Base-by-base conservation (phyloP, 2,329 filamentous ascomycete genomes). In the Aspergillus fumigatus region DNA sequence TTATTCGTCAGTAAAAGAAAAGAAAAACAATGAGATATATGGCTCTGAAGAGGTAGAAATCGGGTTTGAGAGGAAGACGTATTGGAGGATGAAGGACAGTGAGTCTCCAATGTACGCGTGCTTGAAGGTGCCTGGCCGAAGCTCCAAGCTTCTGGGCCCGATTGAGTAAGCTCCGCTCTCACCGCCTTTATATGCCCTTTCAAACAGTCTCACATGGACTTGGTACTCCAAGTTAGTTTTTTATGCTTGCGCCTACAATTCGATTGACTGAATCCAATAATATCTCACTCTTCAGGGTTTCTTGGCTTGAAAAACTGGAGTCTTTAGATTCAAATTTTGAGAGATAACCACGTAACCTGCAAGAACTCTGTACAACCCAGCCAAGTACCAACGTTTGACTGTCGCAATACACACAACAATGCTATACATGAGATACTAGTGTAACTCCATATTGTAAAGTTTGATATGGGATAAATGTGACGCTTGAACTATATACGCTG, bases 81-180 rank as follows among this genome's bases (percentile, higher is more conserved):
- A 59, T 59, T 62, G 57, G 56, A 57, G 61, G 59, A 59, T 61
- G 60, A 59, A 58, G 52, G 60, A 59, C 49, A 62, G 64, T 63
- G 53, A 58, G 48, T 48, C 56, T 58, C 50, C 53, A 59, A 56
- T 57, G 59, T 63, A 69, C 70, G 72, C 70, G 71, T 71, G 67
- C 66, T 62, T 65, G 62, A 65, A 69, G 70, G 62, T 72, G 70
- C 69, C 71, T 73, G 67, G 62, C 54, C 50, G 63, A 63, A 72
- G 69, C 70, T 72, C 64, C 55, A 61, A 70, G 68, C 67, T 69
- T 61, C 58, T 59, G 58, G 51, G 54, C 57, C 57, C 50, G 52
- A 60, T 65, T 65, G 65, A 69, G 65, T 67, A 62, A 67, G 65
- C 62, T 65, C 64, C 50, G 50, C 52, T 35, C 58, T 70, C 69